Conservation (phyloP, 2,329 filamentous ascomycete species). For the Alternaria sp. region DNA sequence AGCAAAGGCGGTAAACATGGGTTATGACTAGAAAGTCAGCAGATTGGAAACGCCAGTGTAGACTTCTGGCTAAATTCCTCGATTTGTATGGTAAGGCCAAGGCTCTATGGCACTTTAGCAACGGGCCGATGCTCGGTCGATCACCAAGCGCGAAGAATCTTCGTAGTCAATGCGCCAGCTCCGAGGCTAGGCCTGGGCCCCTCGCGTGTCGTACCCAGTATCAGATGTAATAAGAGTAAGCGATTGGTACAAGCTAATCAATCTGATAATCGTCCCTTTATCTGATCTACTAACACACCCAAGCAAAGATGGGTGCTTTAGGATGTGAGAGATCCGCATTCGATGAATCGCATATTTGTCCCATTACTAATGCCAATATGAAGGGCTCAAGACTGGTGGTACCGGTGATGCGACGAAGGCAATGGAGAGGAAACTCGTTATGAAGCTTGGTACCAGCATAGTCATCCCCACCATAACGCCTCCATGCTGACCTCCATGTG, state of each 20-base stretch:
- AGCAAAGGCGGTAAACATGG: neutral
- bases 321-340: neutral
- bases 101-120: neutral
- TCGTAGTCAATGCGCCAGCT: neutral
- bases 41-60: neutral
- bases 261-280: slow-evolving; percentile 7
- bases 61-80: neutral
- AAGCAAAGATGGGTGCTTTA: slow-evolving; percentile 1
- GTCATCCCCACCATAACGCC: neutral
- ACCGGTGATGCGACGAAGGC: neutral
- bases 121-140: slow-evolving; percentile 8
- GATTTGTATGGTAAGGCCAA: neutral
- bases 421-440: slow-evolving; percentile 12
- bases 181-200: neutral
- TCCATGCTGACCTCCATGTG: neutral
- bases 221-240: slow-evolving; percentile 2
- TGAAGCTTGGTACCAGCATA: slow-evolving; percentile 13
- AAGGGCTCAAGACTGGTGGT: neutral
- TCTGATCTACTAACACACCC: neutral
- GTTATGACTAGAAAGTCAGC: neutral
- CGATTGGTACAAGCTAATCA: neutral
- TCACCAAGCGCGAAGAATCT: slow-evolving; percentile 4
- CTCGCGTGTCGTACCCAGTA: neutral
- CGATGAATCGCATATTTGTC: neutral
- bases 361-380: neutral